These are phyloP conservation scores for Begonia loranthoides DNA, from an alignment of 306 rosid species.

Conservation along the genomic window DNA sequence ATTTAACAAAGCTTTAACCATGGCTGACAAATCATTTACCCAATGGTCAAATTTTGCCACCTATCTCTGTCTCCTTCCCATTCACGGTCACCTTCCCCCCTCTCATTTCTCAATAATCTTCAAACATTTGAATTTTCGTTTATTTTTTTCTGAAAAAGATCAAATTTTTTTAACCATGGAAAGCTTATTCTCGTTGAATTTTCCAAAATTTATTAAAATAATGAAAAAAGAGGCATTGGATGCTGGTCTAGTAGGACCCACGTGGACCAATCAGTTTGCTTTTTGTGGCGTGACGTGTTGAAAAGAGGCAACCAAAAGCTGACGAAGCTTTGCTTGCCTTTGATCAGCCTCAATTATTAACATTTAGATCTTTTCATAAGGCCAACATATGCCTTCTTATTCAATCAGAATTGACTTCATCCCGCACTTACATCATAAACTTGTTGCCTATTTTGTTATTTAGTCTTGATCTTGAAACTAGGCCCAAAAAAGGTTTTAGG, in stretches of 20 bases:
- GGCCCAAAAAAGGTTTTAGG: too few species aligned
- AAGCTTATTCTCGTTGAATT: background rate
- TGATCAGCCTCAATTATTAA: conserved; percentile 6
- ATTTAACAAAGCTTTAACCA: conserved; percentile 12
- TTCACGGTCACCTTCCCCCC: background rate
- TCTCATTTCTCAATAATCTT: background rate
- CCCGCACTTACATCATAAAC: too few species aligned
- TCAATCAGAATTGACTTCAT: too few species aligned
- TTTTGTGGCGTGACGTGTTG: conserved; percentile 4
- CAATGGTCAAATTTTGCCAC: too few species aligned
- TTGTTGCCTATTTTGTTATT: too few species aligned
- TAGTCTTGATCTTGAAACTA: too few species aligned
- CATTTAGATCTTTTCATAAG: background rate
- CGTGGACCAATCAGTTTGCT: conserved; percentile 2
- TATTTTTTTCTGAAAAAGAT: too few species aligned
- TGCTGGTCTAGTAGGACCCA: conserved; percentile 15
- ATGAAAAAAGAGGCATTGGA: conserved; percentile 19
- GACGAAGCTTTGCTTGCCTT: conserved; percentile 5
- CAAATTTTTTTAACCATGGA: too few species aligned
- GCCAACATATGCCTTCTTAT: too few species aligned
- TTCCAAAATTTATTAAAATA: background rate
- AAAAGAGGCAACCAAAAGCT: background rate
- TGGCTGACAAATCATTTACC: conserved; percentile 2
- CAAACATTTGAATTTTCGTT: too few species aligned
- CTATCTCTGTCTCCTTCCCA: too few species aligned